Conservation (phyloP, 1,284 basidiomycete genomes). For the Anthracocystis walkeri region DNA sequence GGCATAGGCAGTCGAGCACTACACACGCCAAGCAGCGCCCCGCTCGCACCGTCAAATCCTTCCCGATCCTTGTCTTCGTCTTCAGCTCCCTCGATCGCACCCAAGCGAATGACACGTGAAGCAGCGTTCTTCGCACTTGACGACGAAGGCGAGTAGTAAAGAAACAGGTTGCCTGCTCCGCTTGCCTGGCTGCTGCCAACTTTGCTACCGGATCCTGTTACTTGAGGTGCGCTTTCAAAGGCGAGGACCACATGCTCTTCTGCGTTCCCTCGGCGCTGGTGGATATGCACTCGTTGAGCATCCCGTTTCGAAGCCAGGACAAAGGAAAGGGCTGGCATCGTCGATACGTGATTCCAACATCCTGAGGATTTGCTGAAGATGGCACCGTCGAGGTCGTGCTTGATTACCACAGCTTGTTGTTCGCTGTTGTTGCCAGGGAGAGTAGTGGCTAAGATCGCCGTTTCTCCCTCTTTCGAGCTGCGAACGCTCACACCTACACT, state of each 20-base stretch:
- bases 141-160: slow-evolving; percentile 44
- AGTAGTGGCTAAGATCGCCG: slow-evolving; percentile 18
- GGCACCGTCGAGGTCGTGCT: slow-evolving; percentile 84
- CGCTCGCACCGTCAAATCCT: slow-evolving; percentile 10
- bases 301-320: slow-evolving; percentile 86
- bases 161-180: slow-evolving; percentile 58
- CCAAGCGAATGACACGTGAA: slow-evolving; percentile 49
- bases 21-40: slow-evolving; percentile 41
- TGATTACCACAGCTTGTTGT: slow-evolving; percentile 74
- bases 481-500: neutral
- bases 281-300: slow-evolving; percentile 58
- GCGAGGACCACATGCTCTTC: slow-evolving; percentile 40
- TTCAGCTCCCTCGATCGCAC: slow-evolving; percentile 4
- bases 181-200: slow-evolving; percentile 1
- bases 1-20: slow-evolving; percentile 14
- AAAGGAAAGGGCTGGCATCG: slow-evolving; percentile 89
- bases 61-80: neutral
- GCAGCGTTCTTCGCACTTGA: slow-evolving; percentile 17
- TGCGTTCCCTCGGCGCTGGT: slow-evolving; percentile 8
- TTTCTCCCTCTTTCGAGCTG: slow-evolving; percentile 4
- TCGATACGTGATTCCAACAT: slow-evolving; percentile 81
- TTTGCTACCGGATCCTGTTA: slow-evolving; percentile 20
- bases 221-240: slow-evolving; percentile 49
- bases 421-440: slow-evolving; percentile 6
- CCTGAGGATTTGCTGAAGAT: slow-evolving; percentile 72